phyloP scores from a whole-genome alignment of 1,139 yeast species.

The Pichia sp. region DNA sequence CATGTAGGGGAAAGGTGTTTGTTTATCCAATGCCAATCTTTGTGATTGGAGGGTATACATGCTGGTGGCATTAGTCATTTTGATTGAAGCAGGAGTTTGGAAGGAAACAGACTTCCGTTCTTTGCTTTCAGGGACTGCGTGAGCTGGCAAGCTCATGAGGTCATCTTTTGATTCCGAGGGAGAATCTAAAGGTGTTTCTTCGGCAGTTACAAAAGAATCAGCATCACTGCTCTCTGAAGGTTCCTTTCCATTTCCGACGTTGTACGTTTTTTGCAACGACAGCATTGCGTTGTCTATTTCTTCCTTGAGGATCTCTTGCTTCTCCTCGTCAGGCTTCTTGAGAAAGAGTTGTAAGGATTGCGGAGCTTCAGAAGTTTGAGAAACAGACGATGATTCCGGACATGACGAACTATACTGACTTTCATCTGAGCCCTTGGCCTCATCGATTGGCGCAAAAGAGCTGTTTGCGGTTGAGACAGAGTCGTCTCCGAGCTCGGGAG shows the following conservation, averaged over 20 bases:
- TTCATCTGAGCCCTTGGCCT: neutral
- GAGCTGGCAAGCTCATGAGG: neutral
- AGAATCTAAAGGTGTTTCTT: slow-evolving; percentile 1
- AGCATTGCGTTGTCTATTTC: slow-evolving; percentile 14
- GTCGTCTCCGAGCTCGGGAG: neutral
- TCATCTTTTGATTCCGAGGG: neutral
- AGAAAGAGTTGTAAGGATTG: neutral
- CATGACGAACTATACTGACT: neutral
- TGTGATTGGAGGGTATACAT: slow-evolving; percentile 6
- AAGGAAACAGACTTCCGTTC: neutral
- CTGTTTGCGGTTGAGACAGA: neutral
- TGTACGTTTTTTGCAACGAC: neutral
- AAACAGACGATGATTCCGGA: neutral
- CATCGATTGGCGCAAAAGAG: neutral
- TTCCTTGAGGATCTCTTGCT: slow-evolving; percentile 9
- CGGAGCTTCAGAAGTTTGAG: neutral
- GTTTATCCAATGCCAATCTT: slow-evolving; percentile 3
- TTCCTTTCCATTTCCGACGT: neutral
- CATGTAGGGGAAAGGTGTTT: slow-evolving; percentile 8
- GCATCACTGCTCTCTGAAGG: slow-evolving; percentile 1
- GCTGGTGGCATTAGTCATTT: neutral
- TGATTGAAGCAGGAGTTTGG: neutral
- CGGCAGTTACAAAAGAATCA: slow-evolving; percentile 10
- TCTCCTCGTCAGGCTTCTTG: slow-evolving; percentile 1
- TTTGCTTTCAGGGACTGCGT: neutral